Evolutionary conservation across 371 early-diverging fungal genomes (phyloP).

Genomic region (Chytridiales sp.): DNA sequence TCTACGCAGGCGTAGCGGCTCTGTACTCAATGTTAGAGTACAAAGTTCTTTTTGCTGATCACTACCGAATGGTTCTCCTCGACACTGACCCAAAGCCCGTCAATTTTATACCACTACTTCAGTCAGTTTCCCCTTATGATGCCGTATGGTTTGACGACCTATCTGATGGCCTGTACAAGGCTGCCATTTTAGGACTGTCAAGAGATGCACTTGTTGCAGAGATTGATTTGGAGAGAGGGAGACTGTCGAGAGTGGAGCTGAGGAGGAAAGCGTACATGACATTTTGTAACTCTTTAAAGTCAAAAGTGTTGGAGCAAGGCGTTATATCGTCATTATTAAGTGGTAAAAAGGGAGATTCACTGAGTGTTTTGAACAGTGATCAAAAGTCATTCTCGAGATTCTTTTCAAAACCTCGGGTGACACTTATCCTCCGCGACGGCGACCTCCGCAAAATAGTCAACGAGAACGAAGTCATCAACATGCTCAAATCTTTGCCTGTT

Average conservation of each 20-base stretch:
- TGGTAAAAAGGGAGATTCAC: conserved; percentile 8
- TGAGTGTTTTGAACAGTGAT: neutral
- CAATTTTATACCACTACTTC: conserved; percentile 24
- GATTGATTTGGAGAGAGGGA: conserved; percentile 23
- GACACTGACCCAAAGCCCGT: conserved; percentile 23
- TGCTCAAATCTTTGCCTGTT: conserved; percentile 23
- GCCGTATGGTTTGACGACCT: neutral
- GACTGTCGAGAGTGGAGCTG: conserved; percentile 14
- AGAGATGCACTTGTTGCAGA: conserved; percentile 31
- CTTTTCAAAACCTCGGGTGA: conserved; percentile 5
- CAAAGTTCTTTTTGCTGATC: conserved; percentile 27
- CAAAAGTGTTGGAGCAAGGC: neutral
- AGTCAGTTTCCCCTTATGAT: conserved; percentile 18
- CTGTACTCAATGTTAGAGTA: conserved; percentile 29
- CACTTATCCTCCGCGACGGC: conserved; percentile 27
- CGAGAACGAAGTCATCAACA: conserved; percentile 21
- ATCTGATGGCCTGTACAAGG: conserved; percentile 15
- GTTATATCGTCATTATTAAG: too few species aligned
- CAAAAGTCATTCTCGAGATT: neutral
- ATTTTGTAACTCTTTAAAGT: conserved; percentile 24
- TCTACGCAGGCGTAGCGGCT: conserved; percentile 38
- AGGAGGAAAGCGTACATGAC: conserved; percentile 20
- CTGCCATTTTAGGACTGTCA: conserved; percentile 26
- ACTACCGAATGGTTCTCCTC: conserved; percentile 24
- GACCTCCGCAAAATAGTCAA: conserved; percentile 32